A percentile compares a stretch with the other conserved stretches of the same genome.
Evolutionary conservation across 2,329 filamentous ascomycete species (phyloP).

Genomic region (Nemania sp.): DNA sequence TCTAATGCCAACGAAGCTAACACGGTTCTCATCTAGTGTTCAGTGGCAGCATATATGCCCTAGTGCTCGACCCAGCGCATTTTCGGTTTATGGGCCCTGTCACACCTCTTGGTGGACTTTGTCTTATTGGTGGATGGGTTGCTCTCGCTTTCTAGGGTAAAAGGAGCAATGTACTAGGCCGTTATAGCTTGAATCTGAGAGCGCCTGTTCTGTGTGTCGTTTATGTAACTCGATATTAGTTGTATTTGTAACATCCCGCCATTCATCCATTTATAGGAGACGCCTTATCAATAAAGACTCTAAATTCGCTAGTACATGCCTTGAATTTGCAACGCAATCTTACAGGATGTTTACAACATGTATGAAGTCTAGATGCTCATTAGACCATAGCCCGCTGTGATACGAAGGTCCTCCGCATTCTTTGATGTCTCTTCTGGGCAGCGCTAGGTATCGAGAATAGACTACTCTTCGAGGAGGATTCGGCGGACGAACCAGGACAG

Average conservation of each 20-base stretch:
- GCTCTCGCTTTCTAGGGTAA: conserved; percentile 51
- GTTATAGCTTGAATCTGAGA: not conserved
- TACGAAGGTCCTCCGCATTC: not conserved
- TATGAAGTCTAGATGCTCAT: not conserved
- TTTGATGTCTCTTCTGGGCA: not conserved
- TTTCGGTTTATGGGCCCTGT: conserved; percentile 72
- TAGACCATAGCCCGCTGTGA: not conserved
- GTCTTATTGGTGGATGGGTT: conserved; percentile 74
- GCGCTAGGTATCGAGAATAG: not conserved
- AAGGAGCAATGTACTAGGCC: not conserved
- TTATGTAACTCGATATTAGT: not conserved
- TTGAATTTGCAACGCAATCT: not conserved
- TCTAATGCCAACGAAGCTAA: not conserved
- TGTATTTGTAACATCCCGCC: not conserved
- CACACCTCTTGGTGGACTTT: conserved; percentile 73
- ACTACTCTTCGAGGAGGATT: not conserved
- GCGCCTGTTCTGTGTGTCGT: not conserved
- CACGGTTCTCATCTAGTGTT: conserved; percentile 61
- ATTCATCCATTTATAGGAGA: no score
- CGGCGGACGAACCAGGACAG: not conserved
- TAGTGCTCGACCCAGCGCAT: conserved; percentile 70
- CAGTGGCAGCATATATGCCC: conserved; percentile 73
- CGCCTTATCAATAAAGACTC: no score
- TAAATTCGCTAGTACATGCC: not conserved
- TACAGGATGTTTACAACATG: not conserved